phyloP scores from a whole-genome alignment of 2,329 filamentous ascomycete genomes.

The Rugonectria rugulosa region DNA sequence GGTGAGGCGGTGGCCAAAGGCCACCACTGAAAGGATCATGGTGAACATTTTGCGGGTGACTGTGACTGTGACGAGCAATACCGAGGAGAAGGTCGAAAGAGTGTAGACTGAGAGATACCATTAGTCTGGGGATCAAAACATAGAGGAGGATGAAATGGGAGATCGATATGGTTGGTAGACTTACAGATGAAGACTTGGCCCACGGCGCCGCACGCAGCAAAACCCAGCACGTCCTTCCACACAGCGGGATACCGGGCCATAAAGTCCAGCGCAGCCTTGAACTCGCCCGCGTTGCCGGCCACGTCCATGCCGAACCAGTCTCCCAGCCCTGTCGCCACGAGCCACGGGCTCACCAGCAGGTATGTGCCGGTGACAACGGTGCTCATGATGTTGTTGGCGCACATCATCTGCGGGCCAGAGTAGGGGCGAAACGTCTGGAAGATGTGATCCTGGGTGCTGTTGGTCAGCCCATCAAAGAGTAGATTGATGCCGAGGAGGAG shows the following conservation, averaged over 20 bases:
- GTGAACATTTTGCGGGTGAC: constrained; percentile 99
- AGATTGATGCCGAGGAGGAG: constrained; percentile 87
- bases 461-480: constrained; percentile 94
- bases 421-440: constrained; percentile 83
- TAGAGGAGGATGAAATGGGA: background rate
- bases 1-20: constrained; percentile 88
- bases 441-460: constrained; percentile 95
- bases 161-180: constrained; percentile 38
- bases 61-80: constrained; percentile 93
- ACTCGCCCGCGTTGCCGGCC: constrained; percentile 74
- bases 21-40: constrained; percentile 95
- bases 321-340: constrained; percentile 72
- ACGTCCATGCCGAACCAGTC: constrained; percentile 73
- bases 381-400: constrained; percentile 90
- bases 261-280: constrained; percentile 81
- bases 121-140: constrained; percentile 28
- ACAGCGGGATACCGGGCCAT: constrained; percentile 81
- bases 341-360: constrained; percentile 78
- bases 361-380: constrained; percentile 80
- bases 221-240: constrained; percentile 87
- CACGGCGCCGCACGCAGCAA: constrained; percentile 87
- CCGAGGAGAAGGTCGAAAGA: constrained; percentile 86
- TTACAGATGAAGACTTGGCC: constrained; percentile 95
- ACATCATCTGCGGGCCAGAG: constrained; percentile 98
- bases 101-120: constrained; percentile 72